These are phyloP conservation scores for Chionographis japonica DNA, from an alignment of 106 monocot species.

Conservation along the genomic window DNA sequence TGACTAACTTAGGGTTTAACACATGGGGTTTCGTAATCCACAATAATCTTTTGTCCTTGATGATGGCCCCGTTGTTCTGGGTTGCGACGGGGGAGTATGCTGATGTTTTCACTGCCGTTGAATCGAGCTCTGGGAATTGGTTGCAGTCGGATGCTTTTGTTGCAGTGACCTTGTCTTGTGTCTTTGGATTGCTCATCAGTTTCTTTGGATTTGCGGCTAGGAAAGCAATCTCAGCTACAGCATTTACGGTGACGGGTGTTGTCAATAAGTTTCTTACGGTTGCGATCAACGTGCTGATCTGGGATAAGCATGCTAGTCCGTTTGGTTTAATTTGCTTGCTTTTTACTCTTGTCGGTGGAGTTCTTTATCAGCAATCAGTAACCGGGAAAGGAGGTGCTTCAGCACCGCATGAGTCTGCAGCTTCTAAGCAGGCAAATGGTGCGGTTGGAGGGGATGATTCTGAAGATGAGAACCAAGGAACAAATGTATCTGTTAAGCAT, in stretches of 20 bases:
- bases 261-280: conserved; percentile 94
- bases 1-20: conserved; percentile 71
- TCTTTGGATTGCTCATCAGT: conserved; percentile 83
- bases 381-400: conserved; percentile 17
- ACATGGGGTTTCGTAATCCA: conserved; percentile 93
- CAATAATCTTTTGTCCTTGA: conserved; percentile 81
- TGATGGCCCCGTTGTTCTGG: conserved; percentile 81
- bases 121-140: conserved; percentile 21
- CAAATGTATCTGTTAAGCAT: conserved; percentile 26
- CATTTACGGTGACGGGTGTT: conserved; percentile 85
- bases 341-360: conserved; percentile 73
- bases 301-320: conserved; percentile 83
- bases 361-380: conserved; percentile 89
- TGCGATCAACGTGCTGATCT: conserved; percentile 79
- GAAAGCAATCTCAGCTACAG: conserved; percentile 94
- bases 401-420: conserved; percentile 12
- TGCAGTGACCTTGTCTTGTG: conserved; percentile 68
- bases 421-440: conserved; percentile 11
- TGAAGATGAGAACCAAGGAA: conserved; percentile 31
- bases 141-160: conserved; percentile 48
- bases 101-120: conserved; percentile 45
- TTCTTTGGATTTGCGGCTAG: conserved; percentile 94
- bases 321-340: conserved; percentile 68
- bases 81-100: conserved; percentile 69
- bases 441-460: conserved; percentile 15